Conservation (phyloP, 2,329 filamentous ascomycete genomes). For the Colletotrichum somersetense region DNA sequence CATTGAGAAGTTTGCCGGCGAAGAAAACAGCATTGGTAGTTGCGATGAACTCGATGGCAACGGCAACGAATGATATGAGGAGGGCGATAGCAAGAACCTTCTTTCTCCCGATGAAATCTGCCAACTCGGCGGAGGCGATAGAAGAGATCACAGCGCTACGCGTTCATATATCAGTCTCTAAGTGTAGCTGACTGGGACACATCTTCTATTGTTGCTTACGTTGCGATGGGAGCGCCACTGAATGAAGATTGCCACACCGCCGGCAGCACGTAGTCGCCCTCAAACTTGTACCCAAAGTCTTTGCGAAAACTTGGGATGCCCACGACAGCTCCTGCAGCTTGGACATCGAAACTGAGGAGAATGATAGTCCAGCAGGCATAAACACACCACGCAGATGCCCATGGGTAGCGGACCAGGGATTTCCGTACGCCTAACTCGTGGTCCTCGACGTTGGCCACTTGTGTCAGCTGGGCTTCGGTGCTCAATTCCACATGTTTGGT, state of each 20-base stretch:
- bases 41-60: conserved; percentile 57
- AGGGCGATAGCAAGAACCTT: conserved; percentile 51
- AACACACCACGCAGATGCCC: conserved; percentile 51
- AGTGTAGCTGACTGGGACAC: not conserved
- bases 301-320: conserved; percentile 59
- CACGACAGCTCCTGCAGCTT: conserved; percentile 56
- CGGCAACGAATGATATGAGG: conserved; percentile 52
- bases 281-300: conserved; percentile 56
- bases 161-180: not conserved
- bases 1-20: conserved; percentile 57
- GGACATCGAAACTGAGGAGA: conserved; percentile 56
- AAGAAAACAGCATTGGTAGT: conserved; percentile 57
- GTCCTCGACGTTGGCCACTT: conserved; percentile 45
- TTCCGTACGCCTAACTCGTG: conserved; percentile 45
- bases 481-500: conserved; percentile 27
- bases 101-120: conserved; percentile 52
- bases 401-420: conserved; percentile 46
- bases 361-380: conserved; percentile 56
- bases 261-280: conserved; percentile 54
- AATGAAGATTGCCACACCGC: conserved; percentile 60
- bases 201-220: conserved; percentile 42
- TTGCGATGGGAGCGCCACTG: conserved; percentile 56
- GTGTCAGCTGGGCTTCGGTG: conserved; percentile 18
- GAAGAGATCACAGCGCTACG: conserved; percentile 47
- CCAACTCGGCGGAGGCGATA: conserved; percentile 49